Base-by-base conservation (phyloP, 805 yeast genomes). In the Clavispora phyllophila region DNA sequence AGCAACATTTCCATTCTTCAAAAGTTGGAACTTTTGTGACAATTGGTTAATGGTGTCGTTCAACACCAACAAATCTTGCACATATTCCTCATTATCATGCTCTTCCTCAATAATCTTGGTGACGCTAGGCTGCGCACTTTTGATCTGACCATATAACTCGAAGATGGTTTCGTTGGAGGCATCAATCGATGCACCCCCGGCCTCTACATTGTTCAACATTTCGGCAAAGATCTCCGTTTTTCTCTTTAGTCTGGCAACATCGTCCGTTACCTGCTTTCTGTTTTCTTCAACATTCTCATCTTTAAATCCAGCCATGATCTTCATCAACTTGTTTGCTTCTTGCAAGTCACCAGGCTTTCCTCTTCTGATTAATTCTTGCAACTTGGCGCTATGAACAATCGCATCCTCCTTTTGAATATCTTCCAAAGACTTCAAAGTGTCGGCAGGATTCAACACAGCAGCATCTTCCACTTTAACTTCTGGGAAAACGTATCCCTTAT, bases 251-350 rank as follows among this genome's bases (percentile, higher is more conserved):
- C 86, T 83, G 37, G 85, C 87, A 41, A 93, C 72, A 57, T 93
- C 98, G 49, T 84, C 87, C 26, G 83, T 81, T 26, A 90, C 84
- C 53, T 85, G 80, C 43, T 85, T 87, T 57, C 80, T 81, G 50
- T 88, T 85, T 54, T 82, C 86, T 42, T 79, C 78, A 15, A 76
- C 69, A 47, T 81, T 79, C 60, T 89, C 96, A 56, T 86, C 88
- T 62, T 86, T 86, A 71, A 88, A 93, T 5, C 99, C 99, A 5
- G 98, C 96, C 96, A 93, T 89, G 53, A 93, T 81, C 62, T 91
- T 89, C 99, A 93, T 93, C 63, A 93, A 75, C 54, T 86, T 87
- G 64, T 93, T 93, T 35, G 99, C 99, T 64, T 93, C 99, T 55
- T 84, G 87, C 58, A 93, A 76, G 66, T 93, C 99, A 49, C 83